A percentile compares a stretch with the other conserved stretches of the same genome.
Evolutionary conservation across 495 filamentous ascomycete species (phyloP).

Genomic region (Ramalina intermedia): DNA sequence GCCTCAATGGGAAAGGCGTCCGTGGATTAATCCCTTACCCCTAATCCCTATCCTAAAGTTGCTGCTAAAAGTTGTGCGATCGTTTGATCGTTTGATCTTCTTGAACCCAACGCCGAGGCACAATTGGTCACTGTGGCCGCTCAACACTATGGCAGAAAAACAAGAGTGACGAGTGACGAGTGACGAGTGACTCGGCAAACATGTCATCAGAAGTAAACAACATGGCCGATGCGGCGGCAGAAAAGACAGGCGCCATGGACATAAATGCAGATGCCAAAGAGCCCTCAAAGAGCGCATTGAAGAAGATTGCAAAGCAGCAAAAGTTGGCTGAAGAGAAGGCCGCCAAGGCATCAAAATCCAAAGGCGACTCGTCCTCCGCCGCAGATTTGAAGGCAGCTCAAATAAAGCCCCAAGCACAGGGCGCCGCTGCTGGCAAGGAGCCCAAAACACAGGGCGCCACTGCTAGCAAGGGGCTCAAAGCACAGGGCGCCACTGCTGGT

Average conservation of each 20-base stretch:
- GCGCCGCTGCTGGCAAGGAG: slow-evolving; percentile 42
- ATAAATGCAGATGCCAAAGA: slow-evolving; percentile 19
- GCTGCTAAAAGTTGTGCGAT: no score
- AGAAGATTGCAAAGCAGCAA: slow-evolving; percentile 55
- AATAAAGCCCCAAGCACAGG: slow-evolving; percentile 21
- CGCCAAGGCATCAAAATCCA: slow-evolving; percentile 42
- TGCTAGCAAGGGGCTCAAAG: slow-evolving; percentile 44
- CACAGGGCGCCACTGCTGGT: slow-evolving; percentile 36
- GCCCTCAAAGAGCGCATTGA: slow-evolving; percentile 53
- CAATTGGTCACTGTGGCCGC: no score
- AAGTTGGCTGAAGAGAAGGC: slow-evolving; percentile 53
- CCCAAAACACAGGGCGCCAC: slow-evolving; percentile 41
- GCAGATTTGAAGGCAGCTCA: slow-evolving; percentile 27
- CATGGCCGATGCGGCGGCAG: slow-evolving; percentile 6
- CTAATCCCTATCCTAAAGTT: no score
- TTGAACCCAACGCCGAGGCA: no score
- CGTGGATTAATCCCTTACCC: no score
- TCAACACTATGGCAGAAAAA: no score
- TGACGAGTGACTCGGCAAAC: not conserved
- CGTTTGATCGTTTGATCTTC: no score
- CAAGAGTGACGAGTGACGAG: not conserved
- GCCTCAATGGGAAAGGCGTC: not conserved
- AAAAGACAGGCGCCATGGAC: slow-evolving; percentile 11
- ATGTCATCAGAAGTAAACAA: slow-evolving; percentile 2
- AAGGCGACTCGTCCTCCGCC: slow-evolving; percentile 20